Percentiles rank a stretch among this genome's conserved stretches.
Evolutionary conservation across 176 grass and related monocot species (phyloP).

Genomic region (Musa troglodytarum): DNA sequence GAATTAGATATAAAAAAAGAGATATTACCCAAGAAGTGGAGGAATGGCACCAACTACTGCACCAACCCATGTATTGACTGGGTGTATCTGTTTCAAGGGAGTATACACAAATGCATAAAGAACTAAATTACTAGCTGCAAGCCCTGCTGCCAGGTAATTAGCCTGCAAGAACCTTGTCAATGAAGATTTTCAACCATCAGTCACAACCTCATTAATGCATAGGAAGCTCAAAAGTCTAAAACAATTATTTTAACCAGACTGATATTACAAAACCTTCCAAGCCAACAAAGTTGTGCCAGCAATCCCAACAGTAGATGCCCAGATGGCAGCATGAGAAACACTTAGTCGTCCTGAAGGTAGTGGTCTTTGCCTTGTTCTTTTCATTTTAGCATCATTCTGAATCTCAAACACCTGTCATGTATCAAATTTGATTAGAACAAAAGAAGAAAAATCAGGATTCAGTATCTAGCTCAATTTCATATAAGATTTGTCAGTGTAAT

Average conservation of each 20-base stretch:
- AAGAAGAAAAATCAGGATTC: background rate
- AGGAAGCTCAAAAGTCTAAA: constrained; percentile 3
- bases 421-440: background rate
- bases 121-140: constrained; percentile 83
- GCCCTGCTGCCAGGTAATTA: constrained; percentile 75
- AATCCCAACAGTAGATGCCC: constrained; percentile 76
- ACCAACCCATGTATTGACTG: constrained; percentile 98
- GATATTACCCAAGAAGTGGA: constrained; percentile 78
- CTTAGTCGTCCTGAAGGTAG: constrained; percentile 76
- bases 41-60: constrained; percentile 95
- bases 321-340: constrained; percentile 74
- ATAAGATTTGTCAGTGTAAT: background rate
- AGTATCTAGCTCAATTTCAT: background rate
- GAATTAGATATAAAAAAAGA: constrained; percentile 10
- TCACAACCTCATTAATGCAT: constrained; percentile 16
- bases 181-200: constrained; percentile 38
- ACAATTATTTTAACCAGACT: constrained; percentile 3
- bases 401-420: constrained; percentile 53
- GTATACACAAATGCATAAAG: constrained; percentile 98
- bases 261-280: constrained; percentile 53
- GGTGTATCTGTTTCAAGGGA: constrained; percentile 97
- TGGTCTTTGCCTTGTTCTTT: constrained; percentile 68
- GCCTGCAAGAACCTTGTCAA: constrained; percentile 69
- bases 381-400: constrained; percentile 94
- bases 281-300: constrained; percentile 75